Conservation (phyloP, 2,329 filamentous ascomycete genomes). For the Claviceps humidiphila region DNA sequence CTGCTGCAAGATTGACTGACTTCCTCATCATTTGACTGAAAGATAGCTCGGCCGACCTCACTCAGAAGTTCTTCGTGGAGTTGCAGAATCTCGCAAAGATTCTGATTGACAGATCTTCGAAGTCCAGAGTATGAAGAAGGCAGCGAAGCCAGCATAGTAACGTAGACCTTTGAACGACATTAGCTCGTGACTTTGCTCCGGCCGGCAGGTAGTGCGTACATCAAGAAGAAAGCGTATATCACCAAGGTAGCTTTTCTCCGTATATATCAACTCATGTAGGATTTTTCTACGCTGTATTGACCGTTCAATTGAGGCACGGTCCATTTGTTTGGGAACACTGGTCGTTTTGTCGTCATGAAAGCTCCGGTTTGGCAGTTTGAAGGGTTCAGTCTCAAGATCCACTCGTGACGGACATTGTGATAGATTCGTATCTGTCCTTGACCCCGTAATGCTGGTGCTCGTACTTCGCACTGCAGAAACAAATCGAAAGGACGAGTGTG, state of each 20-base stretch:
- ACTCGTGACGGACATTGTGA: slow-evolving; percentile 44
- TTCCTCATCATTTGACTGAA: slow-evolving; percentile 51
- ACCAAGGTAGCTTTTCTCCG: slow-evolving; percentile 78
- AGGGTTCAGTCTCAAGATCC: slow-evolving; percentile 49
- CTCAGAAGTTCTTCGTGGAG: slow-evolving; percentile 72
- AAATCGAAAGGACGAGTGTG: slow-evolving; percentile 64
- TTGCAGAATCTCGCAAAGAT: slow-evolving; percentile 65
- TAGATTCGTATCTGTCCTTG: slow-evolving; percentile 36
- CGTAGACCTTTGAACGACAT: slow-evolving; percentile 45
- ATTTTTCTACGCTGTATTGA: slow-evolving; percentile 65
- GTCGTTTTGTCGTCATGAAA: slow-evolving; percentile 52
- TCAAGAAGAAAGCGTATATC: slow-evolving; percentile 80
- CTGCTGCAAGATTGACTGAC: slow-evolving; percentile 33
- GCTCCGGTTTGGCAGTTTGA: slow-evolving; percentile 43
- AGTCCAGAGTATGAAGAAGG: slow-evolving; percentile 51
- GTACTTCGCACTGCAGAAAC: slow-evolving; percentile 72
- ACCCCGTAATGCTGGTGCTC: slow-evolving; percentile 62
- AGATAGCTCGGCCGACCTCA: slow-evolving; percentile 58
- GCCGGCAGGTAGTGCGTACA: slow-evolving; percentile 33
- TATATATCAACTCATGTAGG: slow-evolving; percentile 71
- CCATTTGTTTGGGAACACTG: slow-evolving; percentile 40
- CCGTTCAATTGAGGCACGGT: slow-evolving; percentile 58
- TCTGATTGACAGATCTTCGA: slow-evolving; percentile 62
- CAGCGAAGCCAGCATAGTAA: slow-evolving; percentile 60
- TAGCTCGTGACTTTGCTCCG: slow-evolving; percentile 1